Evolutionary conservation across 371 early-diverging fungal species (phyloP), one percentile per base, ranked within the genome.

Genomic region (Syncephalastrum contaminatum): DNA sequence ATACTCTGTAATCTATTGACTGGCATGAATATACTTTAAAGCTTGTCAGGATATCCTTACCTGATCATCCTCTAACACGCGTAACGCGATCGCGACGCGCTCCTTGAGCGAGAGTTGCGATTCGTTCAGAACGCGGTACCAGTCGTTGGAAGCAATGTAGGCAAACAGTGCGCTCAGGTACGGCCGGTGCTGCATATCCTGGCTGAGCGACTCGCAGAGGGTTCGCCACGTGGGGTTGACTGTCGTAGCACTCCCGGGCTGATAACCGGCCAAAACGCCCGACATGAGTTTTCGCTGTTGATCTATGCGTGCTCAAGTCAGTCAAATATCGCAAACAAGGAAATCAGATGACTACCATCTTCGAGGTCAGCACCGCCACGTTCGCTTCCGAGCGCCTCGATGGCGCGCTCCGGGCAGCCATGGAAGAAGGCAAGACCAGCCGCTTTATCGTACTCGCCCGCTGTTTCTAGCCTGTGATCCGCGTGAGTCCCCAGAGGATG

Each of bases 401-500:
- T 82, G 3, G 93, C 90, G 43, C 91, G 77, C 48, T 82, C 83
- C 10, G 88, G 70, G 54, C 83, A 73, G 27, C 86, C 89, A 68
- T 91, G 85, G 52, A 97, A 91, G 45, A 97, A 79, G 4, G 94
- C 91, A 80, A 86, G 83, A 14, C 84, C 92, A 6, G 96, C 95
- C 3, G 95, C 94, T 43, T 85, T 84, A 58, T 91, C 93, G 64
- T 75, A 90, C 49, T 90, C 79, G 5, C 82, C 85, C 8, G 66
- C 68, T 19, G 60, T 52, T 62, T 95, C 92, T 52, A 94, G 63
- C 44, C 88, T 84, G 60, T 36, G 6, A 39, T 40, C 21, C 4
- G 19, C 21, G 10, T 49, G 21, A 30, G 30, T 51, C 1, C 12
- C 15, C 7, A 27, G 13, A 30, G 8, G 10, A 30, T 24, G n/a